phyloP scores from a whole-genome alignment of 2,329 filamentous ascomycete species.

The Penicillium sp. region DNA sequence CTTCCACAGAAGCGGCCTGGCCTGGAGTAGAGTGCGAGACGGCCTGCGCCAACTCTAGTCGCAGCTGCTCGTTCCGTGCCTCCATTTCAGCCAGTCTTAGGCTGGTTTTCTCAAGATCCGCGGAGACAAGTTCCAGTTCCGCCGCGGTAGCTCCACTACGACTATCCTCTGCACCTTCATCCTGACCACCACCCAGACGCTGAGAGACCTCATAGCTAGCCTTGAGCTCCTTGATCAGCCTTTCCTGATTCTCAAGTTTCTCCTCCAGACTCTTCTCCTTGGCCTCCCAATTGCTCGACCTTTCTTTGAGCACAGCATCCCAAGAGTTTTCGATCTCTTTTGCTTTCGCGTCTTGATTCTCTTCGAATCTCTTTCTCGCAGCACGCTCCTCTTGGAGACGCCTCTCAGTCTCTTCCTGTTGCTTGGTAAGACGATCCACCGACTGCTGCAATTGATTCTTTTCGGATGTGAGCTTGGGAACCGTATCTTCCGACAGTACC shows the following conservation, averaged over 20 bases:
- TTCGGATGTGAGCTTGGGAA: constrained; percentile 83
- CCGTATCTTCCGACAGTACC: constrained; percentile 82
- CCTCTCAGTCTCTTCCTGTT: constrained; percentile 76
- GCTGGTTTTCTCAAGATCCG: constrained; percentile 85
- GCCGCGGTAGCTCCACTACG: constrained; percentile 70
- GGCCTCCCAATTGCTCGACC: constrained; percentile 91
- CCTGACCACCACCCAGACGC: constrained; percentile 69
- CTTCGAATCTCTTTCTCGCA: constrained; percentile 68
- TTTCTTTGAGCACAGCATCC: constrained; percentile 84
- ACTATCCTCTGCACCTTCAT: constrained; percentile 57
- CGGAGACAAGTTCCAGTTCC: constrained; percentile 87
- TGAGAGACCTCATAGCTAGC: constrained; percentile 96
- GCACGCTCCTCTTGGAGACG: constrained; percentile 72
- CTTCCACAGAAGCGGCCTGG: constrained; percentile 63
- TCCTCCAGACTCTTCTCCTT: constrained; percentile 89
- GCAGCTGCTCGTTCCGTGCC: constrained; percentile 86
- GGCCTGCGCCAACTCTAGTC: constrained; percentile 82
- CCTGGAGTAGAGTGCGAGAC: constrained; percentile 63
- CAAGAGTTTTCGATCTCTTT: constrained; percentile 88
- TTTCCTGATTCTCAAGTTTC: constrained; percentile 89
- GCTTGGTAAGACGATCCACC: constrained; percentile 66
- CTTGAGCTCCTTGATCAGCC: constrained; percentile 87
- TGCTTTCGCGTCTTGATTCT: constrained; percentile 68
- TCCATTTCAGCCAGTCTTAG: constrained; percentile 83
- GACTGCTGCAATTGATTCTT: constrained; percentile 80